phyloP scores from a whole-genome alignment of 345 rosid genomes.

The Boechera stricta region DNA sequence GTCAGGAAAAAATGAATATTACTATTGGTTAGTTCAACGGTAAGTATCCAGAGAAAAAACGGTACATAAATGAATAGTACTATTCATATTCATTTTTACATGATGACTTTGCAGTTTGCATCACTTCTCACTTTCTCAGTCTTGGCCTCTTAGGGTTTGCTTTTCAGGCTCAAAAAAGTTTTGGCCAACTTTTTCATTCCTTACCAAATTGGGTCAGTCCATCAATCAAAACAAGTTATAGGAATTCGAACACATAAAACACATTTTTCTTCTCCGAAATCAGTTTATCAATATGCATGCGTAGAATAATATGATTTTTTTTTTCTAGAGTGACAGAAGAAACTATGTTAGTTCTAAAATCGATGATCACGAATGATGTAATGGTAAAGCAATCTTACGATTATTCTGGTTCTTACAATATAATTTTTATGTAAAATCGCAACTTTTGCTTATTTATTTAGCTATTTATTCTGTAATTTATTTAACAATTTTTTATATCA shows the following conservation, averaged over 20 bases:
- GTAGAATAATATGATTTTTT: background rate
- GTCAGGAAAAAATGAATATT: background rate
- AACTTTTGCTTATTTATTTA: too few species aligned
- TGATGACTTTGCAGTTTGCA: constrained; percentile 17
- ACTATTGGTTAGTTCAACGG: constrained; percentile 19
- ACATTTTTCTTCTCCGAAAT: background rate
- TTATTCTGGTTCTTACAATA: too few species aligned
- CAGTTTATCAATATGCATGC: background rate
- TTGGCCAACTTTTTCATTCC: constrained; percentile 10
- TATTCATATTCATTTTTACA: background rate
- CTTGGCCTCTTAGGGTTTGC: background rate
- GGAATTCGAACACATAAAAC: background rate
- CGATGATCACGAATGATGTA: background rate
- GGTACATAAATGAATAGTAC: background rate
- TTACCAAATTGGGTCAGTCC: constrained; percentile 28
- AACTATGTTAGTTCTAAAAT: background rate
- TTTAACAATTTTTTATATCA: too few species aligned
- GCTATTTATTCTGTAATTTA: too few species aligned
- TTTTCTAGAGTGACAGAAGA: background rate
- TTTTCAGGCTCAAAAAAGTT: background rate
- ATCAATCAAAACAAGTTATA: background rate
- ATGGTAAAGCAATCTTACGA: too few species aligned
- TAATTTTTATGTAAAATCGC: too few species aligned
- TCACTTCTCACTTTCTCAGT: background rate
- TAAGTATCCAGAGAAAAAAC: background rate